Evolutionary conservation across 306 rosid species (phyloP), one percentile per base, ranked within the genome.

Genomic region (Ceratonia siliqua): DNA sequence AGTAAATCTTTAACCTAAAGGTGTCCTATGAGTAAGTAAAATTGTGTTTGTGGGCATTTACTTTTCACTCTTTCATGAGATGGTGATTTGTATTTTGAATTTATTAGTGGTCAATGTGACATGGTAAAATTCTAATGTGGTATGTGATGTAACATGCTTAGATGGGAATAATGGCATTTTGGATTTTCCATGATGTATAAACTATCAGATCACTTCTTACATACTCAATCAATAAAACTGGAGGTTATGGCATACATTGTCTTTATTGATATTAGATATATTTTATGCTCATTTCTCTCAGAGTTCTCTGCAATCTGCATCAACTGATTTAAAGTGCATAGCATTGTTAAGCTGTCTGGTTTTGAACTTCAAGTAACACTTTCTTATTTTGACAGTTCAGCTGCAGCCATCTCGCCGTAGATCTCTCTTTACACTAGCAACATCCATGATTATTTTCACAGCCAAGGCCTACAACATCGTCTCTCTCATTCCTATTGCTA

Each of bases 371-470:
- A 79, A 33, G 53, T 24, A 50, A 49, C 20, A 45, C 35, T 74
- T 48, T 69, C 65, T 53, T 56, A 35, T 72, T 65, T 82, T 82
- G 83, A 13, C 92, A 92, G 99, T 88, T 56, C 53, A 83, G 49
- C 78, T 94, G 73, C 95, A 86, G 68, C 95, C 99, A 62, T 94
- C 97, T 6, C 90, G 92, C 30, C 83, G 92, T 73, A 87, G 99
- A 79, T 94, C 97, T 68, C 91, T 94, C 38, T 90, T 88, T 76
- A 81, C 91, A 68, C 85, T 92, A 42, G 95, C 97, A 75, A 90
- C 89, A 33, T 83, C 93, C 45, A 94, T 94, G 99, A 85, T 94
- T 79, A 78, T 91, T 68, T 90, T 94, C 81, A 74, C 88, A 17
- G 81, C 92, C 48, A 90, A 83, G 82, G 97, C 97, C 72, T 94